A percentile compares a stretch with the other conserved stretches of the same genome.
phyloP scores from a whole-genome alignment of 1,284 basidiomycete species.

The Testicularia cyperi region DNA sequence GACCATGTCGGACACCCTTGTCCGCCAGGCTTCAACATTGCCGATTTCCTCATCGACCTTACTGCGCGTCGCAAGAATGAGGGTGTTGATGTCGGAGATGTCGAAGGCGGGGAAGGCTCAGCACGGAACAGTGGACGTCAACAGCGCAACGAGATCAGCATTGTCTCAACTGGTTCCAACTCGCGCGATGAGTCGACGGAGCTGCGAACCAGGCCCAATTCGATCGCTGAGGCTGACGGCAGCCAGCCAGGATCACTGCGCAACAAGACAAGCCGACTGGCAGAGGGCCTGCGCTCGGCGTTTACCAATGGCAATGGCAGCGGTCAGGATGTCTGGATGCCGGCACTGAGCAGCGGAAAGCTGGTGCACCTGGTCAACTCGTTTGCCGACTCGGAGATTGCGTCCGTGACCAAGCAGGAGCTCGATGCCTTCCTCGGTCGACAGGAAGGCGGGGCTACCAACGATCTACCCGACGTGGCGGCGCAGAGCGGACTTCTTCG shows the following conservation, averaged over 20 bases:
- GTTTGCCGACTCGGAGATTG: constrained; percentile 71
- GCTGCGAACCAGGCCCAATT: constrained; percentile 64
- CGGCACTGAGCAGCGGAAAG: constrained; percentile 62
- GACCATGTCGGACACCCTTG: constrained; percentile 76
- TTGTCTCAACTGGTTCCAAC: constrained; percentile 22
- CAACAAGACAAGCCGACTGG: constrained; percentile 72
- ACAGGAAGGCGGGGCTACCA: constrained; percentile 24
- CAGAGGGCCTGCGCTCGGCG: constrained; percentile 64
- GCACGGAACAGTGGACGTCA: constrained; percentile 2
- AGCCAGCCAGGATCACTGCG: constrained; percentile 3
- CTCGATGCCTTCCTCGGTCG: constrained; percentile 62
- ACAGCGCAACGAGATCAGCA: constrained; percentile 12
- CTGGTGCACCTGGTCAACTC: constrained; percentile 75
- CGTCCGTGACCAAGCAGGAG: constrained; percentile 69
- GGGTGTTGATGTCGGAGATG: constrained; percentile 1
- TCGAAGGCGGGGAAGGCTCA: constrained; percentile 6
- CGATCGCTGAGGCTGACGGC: constrained; percentile 66
- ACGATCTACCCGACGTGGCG: constrained; percentile 21
- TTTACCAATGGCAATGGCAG: constrained; percentile 63
- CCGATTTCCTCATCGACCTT: constrained; percentile 66
- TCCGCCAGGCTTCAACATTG: constrained; percentile 94
- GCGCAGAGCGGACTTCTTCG: constrained; percentile 66
- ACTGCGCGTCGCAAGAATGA: constrained; percentile 11
- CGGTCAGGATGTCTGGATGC: constrained; percentile 61
- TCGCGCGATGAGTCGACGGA: constrained; percentile 63